Evolutionary conservation across 2,329 filamentous ascomycete species (phyloP).

Genomic region (Amesomyces nigricolor): DNA sequence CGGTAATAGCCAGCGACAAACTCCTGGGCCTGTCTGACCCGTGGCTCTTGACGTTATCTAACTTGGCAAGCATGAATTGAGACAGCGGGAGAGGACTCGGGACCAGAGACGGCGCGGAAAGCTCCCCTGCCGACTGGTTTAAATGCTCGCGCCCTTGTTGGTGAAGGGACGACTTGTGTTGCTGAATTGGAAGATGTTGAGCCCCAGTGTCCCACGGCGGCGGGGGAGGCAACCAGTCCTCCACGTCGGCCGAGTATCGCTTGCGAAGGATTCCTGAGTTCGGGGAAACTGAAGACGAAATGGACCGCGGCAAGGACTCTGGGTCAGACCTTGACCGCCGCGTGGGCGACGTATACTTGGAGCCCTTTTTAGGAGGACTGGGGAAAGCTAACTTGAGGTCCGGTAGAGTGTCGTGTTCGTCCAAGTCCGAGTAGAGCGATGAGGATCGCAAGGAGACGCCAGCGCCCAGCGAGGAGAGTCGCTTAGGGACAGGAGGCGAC

Average conservation of each 20-base stretch:
- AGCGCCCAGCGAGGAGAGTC: conserved; percentile 4
- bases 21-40: conserved; percentile 9
- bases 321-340: conserved; percentile 17
- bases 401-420: conserved; percentile 11
- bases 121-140: neutral
- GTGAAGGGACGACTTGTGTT: conserved; percentile 6
- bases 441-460: conserved; percentile 20
- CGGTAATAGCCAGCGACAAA: neutral
- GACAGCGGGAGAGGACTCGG: conserved; percentile 20
- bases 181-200: conserved; percentile 15
- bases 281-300: conserved; percentile 20
- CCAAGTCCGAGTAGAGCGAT: conserved; percentile 14
- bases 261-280: conserved; percentile 15
- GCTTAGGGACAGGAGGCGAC: conserved; percentile 6
- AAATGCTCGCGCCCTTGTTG: conserved; percentile 3
- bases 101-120: conserved; percentile 20
- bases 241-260: conserved; percentile 16
- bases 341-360: neutral
- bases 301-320: conserved; percentile 11
- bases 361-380: neutral
- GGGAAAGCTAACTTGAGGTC: conserved; percentile 24
- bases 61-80: neutral
- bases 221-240: neutral
- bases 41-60: neutral
- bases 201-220: conserved; percentile 6